A percentile compares a stretch with the other conserved stretches of the same genome.
Evolutionary conservation across 1,284 basidiomycete genomes (phyloP).

Genomic region (Ceratobasidium sp.): DNA sequence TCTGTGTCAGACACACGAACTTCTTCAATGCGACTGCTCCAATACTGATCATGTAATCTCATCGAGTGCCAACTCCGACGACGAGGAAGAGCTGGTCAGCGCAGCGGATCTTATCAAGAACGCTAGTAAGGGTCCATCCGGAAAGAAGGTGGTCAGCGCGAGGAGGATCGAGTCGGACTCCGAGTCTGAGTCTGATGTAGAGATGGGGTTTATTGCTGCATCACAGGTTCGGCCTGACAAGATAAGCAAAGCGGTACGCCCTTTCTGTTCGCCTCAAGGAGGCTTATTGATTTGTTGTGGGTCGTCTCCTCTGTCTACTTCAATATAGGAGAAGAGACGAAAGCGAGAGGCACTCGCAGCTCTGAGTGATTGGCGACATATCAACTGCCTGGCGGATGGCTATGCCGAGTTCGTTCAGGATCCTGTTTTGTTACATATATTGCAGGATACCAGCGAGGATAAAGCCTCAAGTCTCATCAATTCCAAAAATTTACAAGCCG

Average conservation of each 20-base stretch:
- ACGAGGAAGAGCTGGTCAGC: slow-evolving; percentile 46
- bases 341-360: slow-evolving; percentile 65
- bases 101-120: slow-evolving; percentile 50
- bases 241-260: slow-evolving; percentile 29
- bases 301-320: not conserved
- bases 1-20: slow-evolving; percentile 90
- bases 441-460: slow-evolving; percentile 54
- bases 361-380: slow-evolving; percentile 89
- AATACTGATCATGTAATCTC: slow-evolving; percentile 47
- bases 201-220: slow-evolving; percentile 74
- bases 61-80: slow-evolving; percentile 49
- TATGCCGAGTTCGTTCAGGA: slow-evolving; percentile 67
- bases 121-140: slow-evolving; percentile 38
- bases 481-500: not conserved
- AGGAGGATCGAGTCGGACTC: slow-evolving; percentile 49
- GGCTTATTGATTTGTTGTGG: slow-evolving; percentile 48
- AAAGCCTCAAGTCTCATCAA: slow-evolving; percentile 31
- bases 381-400: slow-evolving; percentile 69
- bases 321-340: slow-evolving; percentile 19
- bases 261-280: slow-evolving; percentile 41
- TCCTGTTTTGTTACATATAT: slow-evolving; percentile 67
- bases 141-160: slow-evolving; percentile 50
- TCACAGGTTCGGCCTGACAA: slow-evolving; percentile 67
- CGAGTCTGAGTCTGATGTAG: slow-evolving; percentile 50
- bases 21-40: slow-evolving; percentile 81